phyloP scores from a whole-genome alignment of 2,329 filamentous ascomycete species.

The Alternaria burnsii region DNA sequence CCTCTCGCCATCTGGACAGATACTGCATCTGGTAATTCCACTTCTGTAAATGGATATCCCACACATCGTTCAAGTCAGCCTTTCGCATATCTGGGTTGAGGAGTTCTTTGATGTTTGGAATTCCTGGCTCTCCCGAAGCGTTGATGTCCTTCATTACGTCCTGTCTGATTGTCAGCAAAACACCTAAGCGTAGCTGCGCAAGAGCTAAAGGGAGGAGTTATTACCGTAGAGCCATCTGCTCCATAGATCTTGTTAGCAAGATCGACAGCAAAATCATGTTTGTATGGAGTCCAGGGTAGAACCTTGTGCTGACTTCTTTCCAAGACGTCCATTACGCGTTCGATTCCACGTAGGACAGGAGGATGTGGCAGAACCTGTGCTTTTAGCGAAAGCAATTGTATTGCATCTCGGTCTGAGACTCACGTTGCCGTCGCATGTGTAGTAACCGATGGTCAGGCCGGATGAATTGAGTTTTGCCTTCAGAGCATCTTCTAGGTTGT shows the following conservation, averaged over 20 bases:
- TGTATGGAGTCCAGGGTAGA: slow-evolving; percentile 9
- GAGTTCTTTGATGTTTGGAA: slow-evolving; percentile 20
- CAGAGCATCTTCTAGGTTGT: slow-evolving; percentile 6
- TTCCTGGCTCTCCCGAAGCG: slow-evolving; percentile 13
- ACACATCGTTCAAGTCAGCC: slow-evolving; percentile 13
- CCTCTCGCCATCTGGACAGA: slow-evolving; percentile 4
- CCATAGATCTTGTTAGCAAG: slow-evolving; percentile 9
- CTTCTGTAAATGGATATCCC: slow-evolving; percentile 18
- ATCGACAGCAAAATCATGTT: slow-evolving; percentile 10
- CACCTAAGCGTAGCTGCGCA: neutral
- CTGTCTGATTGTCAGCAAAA: neutral
- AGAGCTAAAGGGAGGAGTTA: fast-evolving
- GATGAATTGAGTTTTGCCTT: slow-evolving; percentile 31
- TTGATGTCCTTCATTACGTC: slow-evolving; percentile 59
- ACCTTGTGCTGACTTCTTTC: slow-evolving; percentile 10
- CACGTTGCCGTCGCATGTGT: slow-evolving; percentile 49
- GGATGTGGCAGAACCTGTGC: slow-evolving; percentile 14
- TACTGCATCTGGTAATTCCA: slow-evolving; percentile 18
- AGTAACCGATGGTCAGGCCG: slow-evolving; percentile 62
- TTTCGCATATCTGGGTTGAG: slow-evolving; percentile 14
- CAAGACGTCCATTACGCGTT: slow-evolving; percentile 3
- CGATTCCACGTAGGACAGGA: slow-evolving; percentile 7
- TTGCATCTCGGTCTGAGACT: neutral
- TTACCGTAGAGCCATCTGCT: slow-evolving; percentile 3
- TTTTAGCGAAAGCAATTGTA: slow-evolving; percentile 31